phyloP scores from a whole-genome alignment of 768 basidiomycete species.

The Auriscalpium vulgare region DNA sequence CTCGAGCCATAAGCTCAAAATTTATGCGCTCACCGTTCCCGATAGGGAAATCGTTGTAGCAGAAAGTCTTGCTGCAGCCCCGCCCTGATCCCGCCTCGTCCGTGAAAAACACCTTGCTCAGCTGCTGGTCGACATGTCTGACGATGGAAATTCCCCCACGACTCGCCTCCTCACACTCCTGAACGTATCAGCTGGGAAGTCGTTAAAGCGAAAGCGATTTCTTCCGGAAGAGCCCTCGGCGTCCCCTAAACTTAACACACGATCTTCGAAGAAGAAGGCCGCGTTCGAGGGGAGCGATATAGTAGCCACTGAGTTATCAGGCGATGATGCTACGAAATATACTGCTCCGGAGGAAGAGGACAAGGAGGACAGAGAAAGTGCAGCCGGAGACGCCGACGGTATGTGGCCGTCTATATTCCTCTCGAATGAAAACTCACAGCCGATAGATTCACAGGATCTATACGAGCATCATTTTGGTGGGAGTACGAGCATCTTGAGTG shows the following conservation, averaged over 20 bases:
- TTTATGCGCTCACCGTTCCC: too few species aligned
- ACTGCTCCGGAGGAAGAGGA: not conserved
- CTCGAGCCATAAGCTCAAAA: too few species aligned
- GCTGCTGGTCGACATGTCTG: not conserved
- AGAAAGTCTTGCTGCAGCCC: too few species aligned
- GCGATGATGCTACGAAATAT: too few species aligned
- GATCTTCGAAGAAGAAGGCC: slow-evolving; percentile 17
- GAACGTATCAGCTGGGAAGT: slow-evolving; percentile 79
- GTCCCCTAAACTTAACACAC: slow-evolving; percentile 58
- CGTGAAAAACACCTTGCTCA: too few species aligned
- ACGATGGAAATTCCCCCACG: slow-evolving; percentile 45
- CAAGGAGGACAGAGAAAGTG: slow-evolving; percentile 13
- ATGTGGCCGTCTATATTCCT: too few species aligned
- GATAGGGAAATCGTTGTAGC: too few species aligned
- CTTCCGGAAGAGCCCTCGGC: slow-evolving; percentile 31
- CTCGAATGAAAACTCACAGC: not conserved
- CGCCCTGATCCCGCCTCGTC: too few species aligned
- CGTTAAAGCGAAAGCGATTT: slow-evolving; percentile 44
- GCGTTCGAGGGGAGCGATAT: slow-evolving; percentile 1
- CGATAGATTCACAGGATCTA: slow-evolving; percentile 27
- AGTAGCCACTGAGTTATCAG: not conserved
- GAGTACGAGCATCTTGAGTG: slow-evolving; percentile 43
- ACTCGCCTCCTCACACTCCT: slow-evolving; percentile 81
- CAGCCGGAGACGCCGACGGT: too few species aligned
- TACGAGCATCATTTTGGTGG: slow-evolving; percentile 76